phyloP scores from a whole-genome alignment of 2,329 filamentous ascomycete genomes.

The Fusarium praegraminearum region DNA sequence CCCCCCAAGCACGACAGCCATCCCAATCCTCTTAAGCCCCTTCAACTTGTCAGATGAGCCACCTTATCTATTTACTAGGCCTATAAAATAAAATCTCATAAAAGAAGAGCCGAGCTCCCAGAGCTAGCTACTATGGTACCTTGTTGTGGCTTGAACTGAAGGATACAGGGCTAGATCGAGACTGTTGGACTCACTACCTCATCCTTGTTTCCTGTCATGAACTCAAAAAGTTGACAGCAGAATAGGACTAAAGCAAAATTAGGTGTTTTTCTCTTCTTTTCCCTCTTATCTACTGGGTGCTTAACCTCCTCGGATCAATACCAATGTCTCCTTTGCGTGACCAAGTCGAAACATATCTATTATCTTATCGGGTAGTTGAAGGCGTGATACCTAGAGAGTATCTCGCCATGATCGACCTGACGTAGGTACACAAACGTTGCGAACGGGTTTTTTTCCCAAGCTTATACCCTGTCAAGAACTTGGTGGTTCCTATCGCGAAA shows the following conservation, averaged over 20 bases:
- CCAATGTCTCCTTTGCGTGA: neutral
- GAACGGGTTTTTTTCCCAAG: neutral
- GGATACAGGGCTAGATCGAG: neutral
- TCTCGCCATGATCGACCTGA: conserved; percentile 36
- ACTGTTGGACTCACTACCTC: neutral
- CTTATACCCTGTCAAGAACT: neutral
- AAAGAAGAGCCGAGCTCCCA: neutral
- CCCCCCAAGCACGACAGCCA: neutral
- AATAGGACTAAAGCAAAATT: neutral
- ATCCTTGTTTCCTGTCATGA: neutral
- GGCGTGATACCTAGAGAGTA: conserved; percentile 33
- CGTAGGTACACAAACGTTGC: conserved; percentile 15
- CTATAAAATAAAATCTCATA: neutral
- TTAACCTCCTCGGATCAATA: neutral
- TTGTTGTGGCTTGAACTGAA: neutral
- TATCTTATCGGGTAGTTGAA: conserved; percentile 13
- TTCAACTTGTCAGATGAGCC: neutral
- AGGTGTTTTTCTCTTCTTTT: neutral
- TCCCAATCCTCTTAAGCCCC: neutral
- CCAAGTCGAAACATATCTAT: conserved; percentile 12
- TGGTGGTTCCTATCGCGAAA: neutral
- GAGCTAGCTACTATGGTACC: neutral
- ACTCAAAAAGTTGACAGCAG: neutral
- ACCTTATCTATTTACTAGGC: neutral
- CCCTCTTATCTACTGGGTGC: neutral